These are phyloP conservation scores for Aureobasidium sp. DNA, from an alignment of 2,329 filamentous ascomycete genomes.

Conservation along the genomic window DNA sequence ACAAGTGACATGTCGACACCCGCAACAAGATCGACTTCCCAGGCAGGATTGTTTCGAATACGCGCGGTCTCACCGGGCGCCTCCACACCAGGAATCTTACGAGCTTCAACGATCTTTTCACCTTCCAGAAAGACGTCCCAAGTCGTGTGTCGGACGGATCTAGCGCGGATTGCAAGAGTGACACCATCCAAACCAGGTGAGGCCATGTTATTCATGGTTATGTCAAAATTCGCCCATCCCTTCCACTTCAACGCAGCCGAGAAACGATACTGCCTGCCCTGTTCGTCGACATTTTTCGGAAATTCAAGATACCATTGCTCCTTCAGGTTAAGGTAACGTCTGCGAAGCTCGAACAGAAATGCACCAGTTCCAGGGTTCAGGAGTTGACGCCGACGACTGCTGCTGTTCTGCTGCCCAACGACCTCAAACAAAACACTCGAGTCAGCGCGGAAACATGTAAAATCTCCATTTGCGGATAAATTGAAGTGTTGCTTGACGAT, in stretches of 20 bases:
- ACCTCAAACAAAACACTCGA: not conserved
- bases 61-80: not conserved
- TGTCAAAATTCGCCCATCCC: not conserved
- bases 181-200: not conserved
- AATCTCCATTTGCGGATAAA: not conserved
- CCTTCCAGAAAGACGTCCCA: not conserved
- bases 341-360: not conserved
- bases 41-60: conserved; percentile 4
- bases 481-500: not conserved
- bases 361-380: not conserved
- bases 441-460: not conserved
- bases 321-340: not conserved
- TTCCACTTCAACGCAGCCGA: not conserved
- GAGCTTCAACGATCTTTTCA: not conserved
- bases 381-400: not conserved
- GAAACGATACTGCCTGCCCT: not conserved
- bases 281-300: not conserved
- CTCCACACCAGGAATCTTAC: not conserved
- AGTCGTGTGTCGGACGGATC: not conserved
- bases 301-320: conserved; percentile 16
- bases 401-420: not conserved
- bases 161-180: not conserved
- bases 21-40: not conserved
- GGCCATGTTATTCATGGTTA: not conserved
- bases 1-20: not conserved